phyloP scores from a whole-genome alignment of 169 alveolate genomes.

The Toxoplasma gondii region DNA sequence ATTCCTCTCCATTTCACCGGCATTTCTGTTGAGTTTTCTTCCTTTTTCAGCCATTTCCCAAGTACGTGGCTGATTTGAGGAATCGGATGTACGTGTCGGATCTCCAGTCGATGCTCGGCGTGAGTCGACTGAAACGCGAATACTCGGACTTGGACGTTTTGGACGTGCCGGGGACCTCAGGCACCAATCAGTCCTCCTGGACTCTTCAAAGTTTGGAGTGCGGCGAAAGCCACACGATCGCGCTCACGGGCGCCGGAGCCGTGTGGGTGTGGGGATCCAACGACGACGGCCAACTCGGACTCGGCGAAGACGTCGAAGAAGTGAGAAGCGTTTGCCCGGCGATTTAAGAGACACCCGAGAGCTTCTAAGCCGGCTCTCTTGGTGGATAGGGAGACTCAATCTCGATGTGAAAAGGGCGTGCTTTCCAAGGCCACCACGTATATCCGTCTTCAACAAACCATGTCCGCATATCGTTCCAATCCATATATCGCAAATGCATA shows the following conservation, averaged over 20 bases:
- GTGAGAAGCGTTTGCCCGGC: conserved; percentile 11
- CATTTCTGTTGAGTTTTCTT: not conserved
- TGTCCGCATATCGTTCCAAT: not conserved
- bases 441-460: too few relatives aligned
- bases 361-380: too few relatives aligned
- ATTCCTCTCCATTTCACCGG: not conserved
- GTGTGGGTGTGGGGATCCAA: conserved; percentile 78
- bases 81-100: conserved; percentile 47
- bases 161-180: not conserved
- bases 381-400: too few relatives aligned
- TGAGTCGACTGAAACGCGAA: conserved; percentile 13
- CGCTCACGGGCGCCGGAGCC: conserved; percentile 55
- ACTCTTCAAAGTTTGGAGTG: conserved; percentile 21
- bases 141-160: not conserved
- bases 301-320: conserved; percentile 71
- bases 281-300: conserved; percentile 78
- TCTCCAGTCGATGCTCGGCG: conserved; percentile 30
- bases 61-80: conserved; percentile 51
- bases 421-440: too few relatives aligned
- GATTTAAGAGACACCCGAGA: too few relatives aligned
- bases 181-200: conserved; percentile 21
- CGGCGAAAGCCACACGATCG: conserved; percentile 65
- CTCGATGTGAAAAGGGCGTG: too few relatives aligned
- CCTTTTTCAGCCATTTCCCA: conserved; percentile 23
- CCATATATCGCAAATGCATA: not conserved